These are phyloP conservation scores for Reutealis trisperma DNA, from an alignment of 345 rosid species.

Conservation along the genomic window DNA sequence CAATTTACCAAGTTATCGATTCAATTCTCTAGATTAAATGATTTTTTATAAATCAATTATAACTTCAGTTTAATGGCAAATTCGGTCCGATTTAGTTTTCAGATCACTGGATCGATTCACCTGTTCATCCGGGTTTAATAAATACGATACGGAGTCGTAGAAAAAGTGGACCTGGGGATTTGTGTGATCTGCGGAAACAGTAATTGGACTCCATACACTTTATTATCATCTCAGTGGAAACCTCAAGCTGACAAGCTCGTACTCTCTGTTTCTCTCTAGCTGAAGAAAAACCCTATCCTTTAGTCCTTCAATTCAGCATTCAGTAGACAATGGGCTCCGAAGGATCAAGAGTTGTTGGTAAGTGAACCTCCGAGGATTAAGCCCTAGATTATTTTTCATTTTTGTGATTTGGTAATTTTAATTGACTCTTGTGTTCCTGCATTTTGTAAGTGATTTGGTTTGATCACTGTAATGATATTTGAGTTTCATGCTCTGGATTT, in stretches of 20 bases:
- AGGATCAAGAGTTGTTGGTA: conserved; percentile 55
- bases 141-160: neutral
- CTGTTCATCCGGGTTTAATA: no score
- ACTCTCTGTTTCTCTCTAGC: neutral
- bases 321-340: conserved; percentile 46
- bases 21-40: no score
- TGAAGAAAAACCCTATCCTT: conserved; percentile 3
- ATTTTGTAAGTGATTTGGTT: neutral
- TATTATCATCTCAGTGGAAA: neutral
- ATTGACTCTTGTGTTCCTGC: neutral
- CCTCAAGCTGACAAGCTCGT: neutral
- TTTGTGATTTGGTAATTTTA: neutral
- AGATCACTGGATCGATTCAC: no score
- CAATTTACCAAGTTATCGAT: no score
- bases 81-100: no score
- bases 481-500: neutral
- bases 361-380: neutral
- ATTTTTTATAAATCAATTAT: no score
- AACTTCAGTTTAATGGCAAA: no score
- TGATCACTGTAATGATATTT: neutral
- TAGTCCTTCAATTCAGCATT: neutral
- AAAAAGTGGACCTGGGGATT: neutral
- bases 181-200: neutral
- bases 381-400: conserved; percentile 9
- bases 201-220: neutral